Percentiles rank a stretch among this genome's conserved stretches.
Evolutionary conservation across 495 filamentous ascomycete species (phyloP).

Genomic region (Hypoxylon fragiforme): DNA sequence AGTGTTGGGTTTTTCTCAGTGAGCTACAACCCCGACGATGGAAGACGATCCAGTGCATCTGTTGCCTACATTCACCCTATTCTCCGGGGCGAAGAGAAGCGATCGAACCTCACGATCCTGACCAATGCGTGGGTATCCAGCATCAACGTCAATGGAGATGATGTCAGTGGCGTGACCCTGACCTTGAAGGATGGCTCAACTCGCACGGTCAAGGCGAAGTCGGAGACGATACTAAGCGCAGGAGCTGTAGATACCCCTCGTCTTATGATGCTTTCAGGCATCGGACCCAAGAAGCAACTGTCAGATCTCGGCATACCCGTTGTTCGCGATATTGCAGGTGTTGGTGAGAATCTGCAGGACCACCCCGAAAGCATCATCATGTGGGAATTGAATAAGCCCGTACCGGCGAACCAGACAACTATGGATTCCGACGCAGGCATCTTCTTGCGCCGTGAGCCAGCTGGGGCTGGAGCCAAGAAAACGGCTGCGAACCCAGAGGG

Average conservation of each 20-base stretch:
- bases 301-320: conserved; percentile 66
- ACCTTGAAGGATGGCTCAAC: conserved; percentile 66
- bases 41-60: conserved; percentile 74
- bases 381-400: conserved; percentile 79
- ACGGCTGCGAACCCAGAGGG: conserved; percentile 48
- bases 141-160: conserved; percentile 65
- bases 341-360: conserved; percentile 79
- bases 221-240: conserved; percentile 76
- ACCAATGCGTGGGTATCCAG: conserved; percentile 80
- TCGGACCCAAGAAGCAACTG: conserved; percentile 74
- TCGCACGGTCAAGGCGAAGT: conserved; percentile 61
- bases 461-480: conserved; percentile 53
- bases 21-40: conserved; percentile 79
- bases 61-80: conserved; percentile 90
- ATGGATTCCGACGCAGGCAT: conserved; percentile 87
- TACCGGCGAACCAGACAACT: conserved; percentile 75
- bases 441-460: conserved; percentile 72
- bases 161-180: conserved; percentile 67
- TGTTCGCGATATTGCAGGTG: conserved; percentile 71
- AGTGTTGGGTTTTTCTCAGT: conserved; percentile 85
- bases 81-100: conserved; percentile 71
- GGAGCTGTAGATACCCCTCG: conserved; percentile 78
- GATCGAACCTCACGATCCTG: conserved; percentile 76
- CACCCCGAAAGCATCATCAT: conserved; percentile 80
- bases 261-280: conserved; percentile 72